These are phyloP conservation scores for Picocystis sp. DNA, from an alignment of 163 green algal species.

Conservation along the genomic window DNA sequence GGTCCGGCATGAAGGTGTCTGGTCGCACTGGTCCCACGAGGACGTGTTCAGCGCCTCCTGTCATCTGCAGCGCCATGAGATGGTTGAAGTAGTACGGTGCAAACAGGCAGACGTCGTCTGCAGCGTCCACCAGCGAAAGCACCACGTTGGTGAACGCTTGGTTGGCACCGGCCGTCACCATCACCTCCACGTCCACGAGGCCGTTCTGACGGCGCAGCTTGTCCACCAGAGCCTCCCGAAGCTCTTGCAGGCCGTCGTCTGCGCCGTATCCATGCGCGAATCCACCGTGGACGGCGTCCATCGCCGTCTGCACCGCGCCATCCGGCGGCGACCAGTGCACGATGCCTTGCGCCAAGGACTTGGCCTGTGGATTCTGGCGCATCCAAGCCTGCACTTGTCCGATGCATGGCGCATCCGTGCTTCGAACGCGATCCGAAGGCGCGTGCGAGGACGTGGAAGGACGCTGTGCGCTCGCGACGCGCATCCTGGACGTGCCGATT, in stretches of 20 bases:
- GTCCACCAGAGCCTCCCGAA: conserved; percentile 30
- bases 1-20: conserved; percentile 30
- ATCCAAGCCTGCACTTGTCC: no score
- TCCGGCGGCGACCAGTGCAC: conserved; percentile 56
- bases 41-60: conserved; percentile 8
- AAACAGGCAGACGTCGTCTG: conserved; percentile 61
- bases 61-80: conserved; percentile 73
- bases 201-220: conserved; percentile 46
- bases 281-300: conserved; percentile 5
- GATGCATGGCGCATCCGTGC: background rate
- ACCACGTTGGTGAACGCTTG: conserved; percentile 84
- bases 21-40: background rate
- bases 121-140: conserved; percentile 50
- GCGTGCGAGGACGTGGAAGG: background rate
- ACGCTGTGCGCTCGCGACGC: background rate
- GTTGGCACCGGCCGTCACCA: conserved; percentile 82
- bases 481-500: background rate
- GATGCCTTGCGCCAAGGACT: conserved; percentile 56
- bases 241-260: conserved; percentile 36
- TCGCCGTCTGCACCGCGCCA: conserved; percentile 17
- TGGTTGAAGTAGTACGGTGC: conserved; percentile 90
- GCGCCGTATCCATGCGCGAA: conserved; percentile 31
- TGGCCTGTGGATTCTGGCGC: no score
- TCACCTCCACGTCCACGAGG: conserved; percentile 45
- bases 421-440: conserved; percentile 1